phyloP scores from a whole-genome alignment of 768 basidiomycete genomes.

The Collybia mongolica region DNA sequence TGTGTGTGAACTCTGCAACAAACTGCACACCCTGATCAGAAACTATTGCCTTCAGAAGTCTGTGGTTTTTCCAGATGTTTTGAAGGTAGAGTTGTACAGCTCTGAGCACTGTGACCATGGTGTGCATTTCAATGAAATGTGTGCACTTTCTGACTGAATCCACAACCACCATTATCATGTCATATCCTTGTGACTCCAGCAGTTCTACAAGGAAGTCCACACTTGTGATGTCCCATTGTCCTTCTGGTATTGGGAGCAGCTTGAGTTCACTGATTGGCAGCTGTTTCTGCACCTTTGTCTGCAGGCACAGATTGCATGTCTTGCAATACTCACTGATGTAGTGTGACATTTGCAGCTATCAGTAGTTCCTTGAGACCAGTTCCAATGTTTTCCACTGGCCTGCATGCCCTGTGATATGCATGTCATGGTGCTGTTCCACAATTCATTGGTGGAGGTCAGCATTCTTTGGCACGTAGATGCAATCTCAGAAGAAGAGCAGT shows the following conservation, averaged over 20 bases:
- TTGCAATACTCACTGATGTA: slow-evolving; percentile 4
- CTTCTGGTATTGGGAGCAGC: neutral
- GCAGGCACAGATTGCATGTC: neutral
- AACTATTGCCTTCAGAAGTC: too few relatives aligned
- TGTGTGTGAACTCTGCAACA: too few relatives aligned
- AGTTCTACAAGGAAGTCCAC: slow-evolving; percentile 3
- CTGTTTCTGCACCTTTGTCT: neutral
- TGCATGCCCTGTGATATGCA: neutral
- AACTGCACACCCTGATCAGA: too few relatives aligned
- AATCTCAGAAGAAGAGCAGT: neutral
- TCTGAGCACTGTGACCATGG: too few relatives aligned
- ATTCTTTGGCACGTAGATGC: neutral
- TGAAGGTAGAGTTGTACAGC: neutral
- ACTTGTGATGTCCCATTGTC: slow-evolving; percentile 1
- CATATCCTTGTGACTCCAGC: slow-evolving; percentile 1
- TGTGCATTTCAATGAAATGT: neutral
- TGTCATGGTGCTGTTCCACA: neutral
- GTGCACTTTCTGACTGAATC: neutral
- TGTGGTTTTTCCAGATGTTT: too few relatives aligned
- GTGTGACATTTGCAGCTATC: neutral
- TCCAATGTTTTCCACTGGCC: too few relatives aligned
- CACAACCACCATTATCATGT: slow-evolving; percentile 3
- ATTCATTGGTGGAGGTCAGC: neutral
- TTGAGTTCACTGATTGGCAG: neutral
- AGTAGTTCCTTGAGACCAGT: too few relatives aligned